Evolutionary conservation across 805 yeast species (phyloP), one percentile per base, ranked within the genome.

Genomic region (Kodamaea kakaduensis): DNA sequence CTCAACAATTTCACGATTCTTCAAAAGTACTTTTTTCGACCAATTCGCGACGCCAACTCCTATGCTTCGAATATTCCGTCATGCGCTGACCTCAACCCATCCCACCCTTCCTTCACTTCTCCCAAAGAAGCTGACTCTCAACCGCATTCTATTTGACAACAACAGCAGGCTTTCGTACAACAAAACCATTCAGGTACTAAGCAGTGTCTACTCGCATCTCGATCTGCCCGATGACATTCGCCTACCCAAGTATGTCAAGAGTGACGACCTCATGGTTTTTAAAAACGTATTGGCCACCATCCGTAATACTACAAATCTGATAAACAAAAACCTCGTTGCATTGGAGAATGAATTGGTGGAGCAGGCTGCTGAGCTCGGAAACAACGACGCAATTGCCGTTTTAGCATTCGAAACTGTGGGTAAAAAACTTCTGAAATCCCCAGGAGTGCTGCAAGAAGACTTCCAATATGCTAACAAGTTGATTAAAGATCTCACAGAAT

Each of bases 351-450:
- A 76, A 43, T 56, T 89, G 14, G 71, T 88, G n/a, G 94, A 87
- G 41, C 72, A 71, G 34, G 86, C 95, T 9, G 95, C 95, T 0
- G 94, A 84, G 48, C 49, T 77, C 49, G 96, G 96, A 0, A 77
- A 83, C 48, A 74, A 78, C 43, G 86, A 87, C 56, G 96, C 96
- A 0, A 75, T 88, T 15, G 67, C 90, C 1, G 63, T 84, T 9
- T 55, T 89, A 14, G 77, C 90, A 3, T 86, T 80, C 45, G 78
- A 80, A 32, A 77, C 84, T 1, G 57, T 84, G 18, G 42, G 36
- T 6, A 38, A 34, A n/a, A 29, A 34, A 16, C 25, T 35, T 17
- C 44, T 44, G 27, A 59, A 64, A 9, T 64, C 59, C 25, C 58
- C 59, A 1, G 56, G 58, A 15, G 39, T 51, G 8, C 23, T 42